Percentiles rank a stretch among this genome's conserved stretches.
Evolutionary conservation across 495 filamentous ascomycete species (phyloP).

Genomic region (Apodospora peruviana): DNA sequence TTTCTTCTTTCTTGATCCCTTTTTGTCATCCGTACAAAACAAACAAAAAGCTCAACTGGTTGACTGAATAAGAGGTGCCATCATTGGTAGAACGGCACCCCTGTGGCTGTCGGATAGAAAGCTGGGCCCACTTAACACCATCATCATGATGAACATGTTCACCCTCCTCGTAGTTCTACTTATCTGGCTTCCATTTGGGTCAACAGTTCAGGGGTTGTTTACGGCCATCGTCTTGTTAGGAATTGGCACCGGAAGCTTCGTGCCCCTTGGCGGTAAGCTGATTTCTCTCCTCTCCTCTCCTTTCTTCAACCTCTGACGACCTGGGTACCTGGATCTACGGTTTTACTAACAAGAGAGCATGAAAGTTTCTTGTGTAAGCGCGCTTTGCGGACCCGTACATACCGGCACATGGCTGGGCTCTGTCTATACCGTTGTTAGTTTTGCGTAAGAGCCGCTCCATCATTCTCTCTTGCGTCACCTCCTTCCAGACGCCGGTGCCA

Average conservation of each 20-base stretch:
- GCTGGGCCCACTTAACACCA: constrained; percentile 23
- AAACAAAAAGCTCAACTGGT: too few species aligned
- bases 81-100: constrained; percentile 21
- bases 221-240: constrained; percentile 21
- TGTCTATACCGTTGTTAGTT: constrained; percentile 17
- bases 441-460: constrained; percentile 17
- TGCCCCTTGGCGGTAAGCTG: constrained; percentile 22
- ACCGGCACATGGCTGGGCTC: constrained; percentile 24
- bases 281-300: neutral
- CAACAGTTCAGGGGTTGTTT: constrained; percentile 12
- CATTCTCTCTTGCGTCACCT: neutral
- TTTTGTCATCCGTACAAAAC: too few species aligned
- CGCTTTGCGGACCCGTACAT: constrained; percentile 14
- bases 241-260: constrained; percentile 23
- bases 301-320: too few species aligned
- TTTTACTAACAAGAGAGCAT: neutral
- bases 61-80: constrained; percentile 22
- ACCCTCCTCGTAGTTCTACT: constrained; percentile 16
- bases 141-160: constrained; percentile 20
- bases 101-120: constrained; percentile 19
- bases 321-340: too few species aligned
- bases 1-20: too few species aligned
- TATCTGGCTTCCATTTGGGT: constrained; percentile 22
- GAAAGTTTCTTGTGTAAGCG: constrained; percentile 23
- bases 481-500: too few species aligned